Conservation (phyloP, 108 stramenopile species). For the Pseudonitzschia delicatissima region DNA sequence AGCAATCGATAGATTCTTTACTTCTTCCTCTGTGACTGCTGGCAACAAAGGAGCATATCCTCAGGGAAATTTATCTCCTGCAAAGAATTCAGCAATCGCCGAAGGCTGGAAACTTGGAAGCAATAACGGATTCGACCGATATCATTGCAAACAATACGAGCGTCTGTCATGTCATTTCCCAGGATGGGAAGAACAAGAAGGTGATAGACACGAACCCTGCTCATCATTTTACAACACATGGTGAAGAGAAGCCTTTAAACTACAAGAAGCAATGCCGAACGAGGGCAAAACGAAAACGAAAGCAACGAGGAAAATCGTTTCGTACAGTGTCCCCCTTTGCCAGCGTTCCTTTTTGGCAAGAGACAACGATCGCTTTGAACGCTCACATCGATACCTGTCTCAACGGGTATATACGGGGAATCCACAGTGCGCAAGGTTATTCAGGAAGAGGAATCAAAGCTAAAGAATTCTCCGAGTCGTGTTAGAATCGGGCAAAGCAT, state of each 20-base stretch:
- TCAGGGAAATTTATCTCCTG: too few relatives aligned
- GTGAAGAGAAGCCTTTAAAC: too few relatives aligned
- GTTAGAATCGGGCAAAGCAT: not conserved
- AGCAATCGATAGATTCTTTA: constrained; percentile 22
- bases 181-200: too few relatives aligned
- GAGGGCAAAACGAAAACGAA: not conserved
- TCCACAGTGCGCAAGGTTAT: constrained; percentile 45
- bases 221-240: too few relatives aligned
- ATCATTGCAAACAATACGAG: too few relatives aligned
- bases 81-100: not conserved
- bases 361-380: constrained; percentile 56
- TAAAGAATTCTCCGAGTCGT: too few relatives aligned
- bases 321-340: constrained; percentile 54
- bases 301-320: not conserved
- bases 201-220: too few relatives aligned
- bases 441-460: constrained; percentile 27
- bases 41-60: too few relatives aligned
- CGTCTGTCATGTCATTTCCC: too few relatives aligned
- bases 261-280: too few relatives aligned
- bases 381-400: constrained; percentile 71
- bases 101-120: not conserved
- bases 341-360: constrained; percentile 19
- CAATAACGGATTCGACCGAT: too few relatives aligned
- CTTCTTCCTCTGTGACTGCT: not conserved
- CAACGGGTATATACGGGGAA: constrained; percentile 21